Percentiles rank a stretch among this genome's conserved stretches.
Conservation (phyloP, 2,329 filamentous ascomycete genomes). For the Apiospora aurea region DNA sequence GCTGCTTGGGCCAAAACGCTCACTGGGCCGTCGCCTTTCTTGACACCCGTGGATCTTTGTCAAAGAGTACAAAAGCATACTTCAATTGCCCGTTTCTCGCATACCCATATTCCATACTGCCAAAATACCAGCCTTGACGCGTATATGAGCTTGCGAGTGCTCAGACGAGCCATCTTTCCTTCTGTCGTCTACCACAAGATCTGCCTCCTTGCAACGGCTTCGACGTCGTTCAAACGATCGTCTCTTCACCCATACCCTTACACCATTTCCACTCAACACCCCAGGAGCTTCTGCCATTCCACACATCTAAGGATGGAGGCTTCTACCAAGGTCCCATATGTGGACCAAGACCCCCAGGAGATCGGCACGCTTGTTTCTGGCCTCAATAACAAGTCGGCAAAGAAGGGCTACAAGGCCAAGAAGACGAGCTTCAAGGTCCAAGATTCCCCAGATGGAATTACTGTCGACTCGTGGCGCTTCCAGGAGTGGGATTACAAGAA, state of each 20-base stretch:
- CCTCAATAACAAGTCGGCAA: conserved; percentile 67
- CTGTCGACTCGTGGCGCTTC: conserved; percentile 90
- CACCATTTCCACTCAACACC: background rate
- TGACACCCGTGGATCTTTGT: background rate
- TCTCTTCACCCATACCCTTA: background rate
- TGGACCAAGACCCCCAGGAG: conserved; percentile 72
- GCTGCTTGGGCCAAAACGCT: background rate
- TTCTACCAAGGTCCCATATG: conserved; percentile 57
- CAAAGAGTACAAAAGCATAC: background rate
- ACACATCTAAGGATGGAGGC: conserved; percentile 10
- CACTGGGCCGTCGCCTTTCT: background rate
- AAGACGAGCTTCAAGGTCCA: conserved; percentile 79
- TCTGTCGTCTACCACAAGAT: conserved; percentile 15
- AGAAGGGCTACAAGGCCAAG: conserved; percentile 73
- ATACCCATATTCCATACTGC: background rate
- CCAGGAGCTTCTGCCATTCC: background rate
- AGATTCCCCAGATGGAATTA: conserved; percentile 66
- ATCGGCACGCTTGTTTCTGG: conserved; percentile 69
- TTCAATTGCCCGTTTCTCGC: background rate
- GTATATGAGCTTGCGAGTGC: background rate
- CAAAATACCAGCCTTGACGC: background rate
- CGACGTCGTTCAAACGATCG: background rate
- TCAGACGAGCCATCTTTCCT: background rate
- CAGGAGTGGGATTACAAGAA: conserved; percentile 97
- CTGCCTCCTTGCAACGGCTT: background rate